Conservation (phyloP, 345 rosid genomes). For the Gossypium thurberi region DNA sequence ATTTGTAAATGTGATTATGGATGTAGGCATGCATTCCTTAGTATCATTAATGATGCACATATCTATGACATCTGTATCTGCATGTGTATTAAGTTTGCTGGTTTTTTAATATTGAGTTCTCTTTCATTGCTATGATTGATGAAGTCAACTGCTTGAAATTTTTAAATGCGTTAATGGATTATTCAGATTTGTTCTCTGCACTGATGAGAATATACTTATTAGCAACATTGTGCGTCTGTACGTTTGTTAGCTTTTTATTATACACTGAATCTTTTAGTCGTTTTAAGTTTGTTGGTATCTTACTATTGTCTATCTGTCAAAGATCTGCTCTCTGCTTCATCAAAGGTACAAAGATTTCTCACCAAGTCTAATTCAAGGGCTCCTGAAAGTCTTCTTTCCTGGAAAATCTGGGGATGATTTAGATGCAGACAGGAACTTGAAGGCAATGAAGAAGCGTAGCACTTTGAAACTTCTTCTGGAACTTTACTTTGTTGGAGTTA, state of each 20-base stretch:
- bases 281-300: constrained; percentile 1
- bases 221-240: not conserved
- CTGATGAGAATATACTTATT: not conserved
- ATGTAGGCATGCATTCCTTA: not conserved
- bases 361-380: constrained; percentile 79
- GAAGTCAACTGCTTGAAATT: not conserved
- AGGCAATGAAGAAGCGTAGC: constrained; percentile 96
- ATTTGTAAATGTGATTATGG: not conserved
- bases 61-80: constrained; percentile 4
- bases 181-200: not conserved
- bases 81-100: not conserved
- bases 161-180: not conserved
- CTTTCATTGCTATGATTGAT: not conserved
- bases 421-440: constrained; percentile 75
- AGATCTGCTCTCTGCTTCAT: constrained; percentile 97
- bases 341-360: constrained; percentile 95
- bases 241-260: not conserved
- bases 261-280: not conserved
- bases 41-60: not conserved
- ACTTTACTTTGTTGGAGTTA: constrained; percentile 87
- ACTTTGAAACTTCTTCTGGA: constrained; percentile 85
- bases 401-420: constrained; percentile 88
- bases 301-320: constrained; percentile 24
- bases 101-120: not conserved
- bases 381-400: constrained; percentile 80